Conservation (phyloP, 2,329 filamentous ascomycete genomes). For the Fusarium mundagurra region DNA sequence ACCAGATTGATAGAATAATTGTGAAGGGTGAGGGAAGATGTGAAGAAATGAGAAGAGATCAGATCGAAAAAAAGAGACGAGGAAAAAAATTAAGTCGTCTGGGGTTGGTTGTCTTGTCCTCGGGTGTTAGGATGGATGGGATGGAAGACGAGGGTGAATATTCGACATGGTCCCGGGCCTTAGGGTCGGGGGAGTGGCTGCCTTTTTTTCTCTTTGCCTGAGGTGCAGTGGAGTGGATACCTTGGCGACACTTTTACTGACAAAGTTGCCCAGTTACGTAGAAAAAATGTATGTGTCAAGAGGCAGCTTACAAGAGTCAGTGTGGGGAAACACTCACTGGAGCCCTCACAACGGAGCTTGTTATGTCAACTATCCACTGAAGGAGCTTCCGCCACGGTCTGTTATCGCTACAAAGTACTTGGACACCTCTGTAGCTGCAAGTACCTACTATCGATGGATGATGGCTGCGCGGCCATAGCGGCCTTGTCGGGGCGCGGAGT, state of each 20-base stretch:
- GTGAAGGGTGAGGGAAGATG: constrained; percentile 24
- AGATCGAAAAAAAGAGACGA: constrained; percentile 13
- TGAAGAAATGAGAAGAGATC: constrained; percentile 36
- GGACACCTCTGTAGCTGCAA: background rate
- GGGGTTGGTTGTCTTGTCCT: constrained; percentile 37
- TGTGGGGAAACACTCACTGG: constrained; percentile 32
- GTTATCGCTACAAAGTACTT: constrained; percentile 22
- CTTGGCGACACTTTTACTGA: constrained; percentile 1
- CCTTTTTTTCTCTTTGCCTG: constrained; percentile 46
- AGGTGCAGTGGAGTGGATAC: constrained; percentile 35
- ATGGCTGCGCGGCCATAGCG: constrained; percentile 26
- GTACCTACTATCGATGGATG: constrained; percentile 18
- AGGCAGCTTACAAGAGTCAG: constrained; percentile 30
- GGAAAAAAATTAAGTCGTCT: constrained; percentile 41
- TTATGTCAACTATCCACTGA: constrained; percentile 4
- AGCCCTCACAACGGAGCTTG: constrained; percentile 16
- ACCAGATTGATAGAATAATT: constrained; percentile 42
- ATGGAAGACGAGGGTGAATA: constrained; percentile 38
- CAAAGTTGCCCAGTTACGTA: constrained; percentile 2
- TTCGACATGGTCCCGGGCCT: constrained; percentile 34
- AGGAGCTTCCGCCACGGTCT: constrained; percentile 15
- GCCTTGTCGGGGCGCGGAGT: constrained; percentile 37
- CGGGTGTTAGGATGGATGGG: constrained; percentile 28
- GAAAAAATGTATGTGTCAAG: constrained; percentile 21
- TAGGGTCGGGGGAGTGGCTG: constrained; percentile 42